phyloP scores from a whole-genome alignment of 2,329 filamentous ascomycete species.

The Cercospora citrullina region DNA sequence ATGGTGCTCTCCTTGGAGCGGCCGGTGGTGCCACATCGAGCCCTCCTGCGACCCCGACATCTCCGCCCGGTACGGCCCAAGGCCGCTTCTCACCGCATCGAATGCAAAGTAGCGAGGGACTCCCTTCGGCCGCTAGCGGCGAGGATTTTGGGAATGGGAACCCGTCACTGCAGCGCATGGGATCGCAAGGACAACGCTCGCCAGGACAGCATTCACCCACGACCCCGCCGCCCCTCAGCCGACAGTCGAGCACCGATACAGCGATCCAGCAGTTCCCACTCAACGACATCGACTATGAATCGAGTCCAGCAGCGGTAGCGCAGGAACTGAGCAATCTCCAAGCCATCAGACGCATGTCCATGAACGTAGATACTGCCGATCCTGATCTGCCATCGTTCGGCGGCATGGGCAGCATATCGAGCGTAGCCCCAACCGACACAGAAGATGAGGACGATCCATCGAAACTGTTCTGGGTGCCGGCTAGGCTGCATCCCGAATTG shows the following conservation, averaged over 20 bases:
- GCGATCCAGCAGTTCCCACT: slow-evolving; percentile 59
- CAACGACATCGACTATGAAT: slow-evolving; percentile 85
- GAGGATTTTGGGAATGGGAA: slow-evolving; percentile 18
- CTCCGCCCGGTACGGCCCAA: neutral
- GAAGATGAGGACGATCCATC: slow-evolving; percentile 87
- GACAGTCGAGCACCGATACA: slow-evolving; percentile 39
- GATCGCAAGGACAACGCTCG: slow-evolving; percentile 40
- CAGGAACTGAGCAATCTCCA: slow-evolving; percentile 92
- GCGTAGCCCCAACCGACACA: slow-evolving; percentile 66
- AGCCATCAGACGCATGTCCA: slow-evolving; percentile 86
- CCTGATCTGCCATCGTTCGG: slow-evolving; percentile 75
- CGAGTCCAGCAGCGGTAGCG: slow-evolving; percentile 82
- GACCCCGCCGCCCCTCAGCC: slow-evolving; percentile 45
- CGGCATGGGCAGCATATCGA: slow-evolving; percentile 57
- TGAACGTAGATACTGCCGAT: slow-evolving; percentile 75
- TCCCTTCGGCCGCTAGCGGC: slow-evolving; percentile 25
- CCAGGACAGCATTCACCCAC: slow-evolving; percentile 28
- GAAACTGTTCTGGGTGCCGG: slow-evolving; percentile 91
- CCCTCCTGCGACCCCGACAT: neutral
- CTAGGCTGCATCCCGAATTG: slow-evolving; percentile 87
- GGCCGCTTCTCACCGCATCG: slow-evolving; percentile 14
- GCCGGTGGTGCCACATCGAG: neutral
- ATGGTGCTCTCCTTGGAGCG: slow-evolving; percentile 29
- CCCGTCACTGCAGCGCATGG: slow-evolving; percentile 34
- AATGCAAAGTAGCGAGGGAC: slow-evolving; percentile 34